phyloP scores from a whole-genome alignment of 169 alveolate species.

The Plasmodium vinckei region DNA sequence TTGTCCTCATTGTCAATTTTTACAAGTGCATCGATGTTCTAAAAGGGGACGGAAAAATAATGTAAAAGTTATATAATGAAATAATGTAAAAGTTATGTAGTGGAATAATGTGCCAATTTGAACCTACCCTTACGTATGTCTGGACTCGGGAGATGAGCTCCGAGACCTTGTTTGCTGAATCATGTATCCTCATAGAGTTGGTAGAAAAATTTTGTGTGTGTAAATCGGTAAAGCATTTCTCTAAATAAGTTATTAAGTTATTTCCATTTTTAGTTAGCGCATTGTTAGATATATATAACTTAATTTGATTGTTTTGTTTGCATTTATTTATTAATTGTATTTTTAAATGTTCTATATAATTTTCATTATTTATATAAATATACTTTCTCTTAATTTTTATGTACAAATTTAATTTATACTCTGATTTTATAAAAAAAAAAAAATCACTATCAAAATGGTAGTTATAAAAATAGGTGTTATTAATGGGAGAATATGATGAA shows the following conservation, averaged over 20 bases:
- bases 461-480: conserved; percentile 25
- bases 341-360: conserved; percentile 11
- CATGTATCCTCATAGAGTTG: conserved; percentile 10
- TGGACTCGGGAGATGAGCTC: conserved; percentile 29
- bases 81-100: no score
- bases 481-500: conserved; percentile 22
- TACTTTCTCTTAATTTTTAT: conserved; percentile 31
- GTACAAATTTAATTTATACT: conserved; percentile 7
- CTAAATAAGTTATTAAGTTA: conserved; percentile 10
- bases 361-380: conserved; percentile 14
- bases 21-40: conserved; percentile 43
- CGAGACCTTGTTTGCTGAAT: conserved; percentile 38
- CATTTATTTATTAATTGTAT: conserved; percentile 54
- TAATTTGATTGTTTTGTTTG: conserved; percentile 2
- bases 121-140: conserved; percentile 24
- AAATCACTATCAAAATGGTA: conserved; percentile 25
- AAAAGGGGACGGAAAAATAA: not conserved
- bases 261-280: not conserved
- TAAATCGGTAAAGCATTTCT: conserved; percentile 8
- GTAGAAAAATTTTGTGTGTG: not conserved
- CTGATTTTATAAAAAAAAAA: conserved; percentile 26
- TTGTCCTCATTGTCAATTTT: conserved; percentile 9
- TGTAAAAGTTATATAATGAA: no score
- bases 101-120: no score
- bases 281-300: conserved; percentile 22